These are phyloP conservation scores for Ophiognomonia clavigignenti-juglandacearum DNA, from an alignment of 2,329 filamentous ascomycete species.

Conservation along the genomic window DNA sequence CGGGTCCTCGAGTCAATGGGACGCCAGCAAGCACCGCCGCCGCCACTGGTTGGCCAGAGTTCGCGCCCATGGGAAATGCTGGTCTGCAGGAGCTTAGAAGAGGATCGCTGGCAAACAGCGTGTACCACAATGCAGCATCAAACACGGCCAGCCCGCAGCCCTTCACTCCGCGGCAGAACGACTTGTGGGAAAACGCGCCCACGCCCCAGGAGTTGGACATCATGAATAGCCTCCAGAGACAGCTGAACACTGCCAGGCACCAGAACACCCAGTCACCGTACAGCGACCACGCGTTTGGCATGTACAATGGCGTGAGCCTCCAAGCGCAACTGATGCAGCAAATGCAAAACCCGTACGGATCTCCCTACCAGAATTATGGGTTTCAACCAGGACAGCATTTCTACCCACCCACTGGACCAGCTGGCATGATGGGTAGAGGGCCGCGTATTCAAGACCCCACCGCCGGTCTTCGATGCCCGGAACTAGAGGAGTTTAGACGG, in stretches of 20 bases:
- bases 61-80: constrained; percentile 1
- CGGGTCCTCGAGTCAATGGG: constrained; percentile 6
- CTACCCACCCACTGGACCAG: constrained; percentile 13
- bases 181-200: constrained; percentile 1
- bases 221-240: constrained; percentile 2
- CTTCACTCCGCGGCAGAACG: constrained; percentile 4
- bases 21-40: constrained; percentile 1
- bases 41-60: constrained; percentile 4
- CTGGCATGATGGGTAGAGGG: constrained; percentile 2
- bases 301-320: not conserved
- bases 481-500: constrained; percentile 76
- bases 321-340: constrained; percentile 9
- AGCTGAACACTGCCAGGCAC: constrained; percentile 8
- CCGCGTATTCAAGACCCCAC: constrained; percentile 40
- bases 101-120: constrained; percentile 11
- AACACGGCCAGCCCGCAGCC: constrained; percentile 10
- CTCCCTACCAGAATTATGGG: constrained; percentile 3
- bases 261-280: constrained; percentile 11
- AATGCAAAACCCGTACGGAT: not conserved
- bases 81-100: constrained; percentile 8
- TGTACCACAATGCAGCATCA: constrained; percentile 15
- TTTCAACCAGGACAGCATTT: constrained; percentile 5
- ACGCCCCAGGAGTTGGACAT: constrained; percentile 4
- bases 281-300: constrained; percentile 1
- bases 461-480: constrained; percentile 61